A percentile compares a stretch with the other conserved stretches of the same genome.
phyloP scores from a whole-genome alignment of 495 filamentous ascomycete species.

The Pyrenula massariospora region DNA sequence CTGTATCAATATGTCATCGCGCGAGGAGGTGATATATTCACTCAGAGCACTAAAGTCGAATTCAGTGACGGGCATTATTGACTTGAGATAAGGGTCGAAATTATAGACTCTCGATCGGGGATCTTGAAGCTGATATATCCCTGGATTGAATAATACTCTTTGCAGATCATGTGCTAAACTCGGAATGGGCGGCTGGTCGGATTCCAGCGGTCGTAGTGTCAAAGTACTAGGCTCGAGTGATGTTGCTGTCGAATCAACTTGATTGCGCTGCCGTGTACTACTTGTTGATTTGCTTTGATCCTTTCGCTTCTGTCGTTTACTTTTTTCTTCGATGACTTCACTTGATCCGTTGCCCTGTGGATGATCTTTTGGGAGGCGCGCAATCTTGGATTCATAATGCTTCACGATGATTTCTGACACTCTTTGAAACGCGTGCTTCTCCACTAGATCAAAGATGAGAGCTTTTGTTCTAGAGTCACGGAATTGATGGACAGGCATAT shows the following conservation, averaged over 20 bases:
- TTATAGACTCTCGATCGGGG: slow-evolving; percentile 81
- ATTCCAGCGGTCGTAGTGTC: neutral
- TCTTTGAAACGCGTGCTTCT: neutral
- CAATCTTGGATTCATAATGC: too few species aligned
- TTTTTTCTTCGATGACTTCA: too few species aligned
- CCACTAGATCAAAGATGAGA: neutral
- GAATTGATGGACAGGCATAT: neutral
- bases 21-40: slow-evolving; percentile 79
- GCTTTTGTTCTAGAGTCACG: neutral
- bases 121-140: slow-evolving; percentile 85
- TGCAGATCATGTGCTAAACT: neutral
- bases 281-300: too few species aligned
- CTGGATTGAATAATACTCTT: slow-evolving; percentile 39
- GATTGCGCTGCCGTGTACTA: too few species aligned
- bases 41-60: slow-evolving; percentile 85
- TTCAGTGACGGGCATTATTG: slow-evolving; percentile 81
- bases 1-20: slow-evolving; percentile 53
- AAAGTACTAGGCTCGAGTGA: neutral
- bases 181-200: neutral
- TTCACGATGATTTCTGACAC: neutral
- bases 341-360: too few species aligned
- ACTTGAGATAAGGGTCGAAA: slow-evolving; percentile 86
- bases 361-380: too few species aligned
- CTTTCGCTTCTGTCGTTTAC: too few species aligned
- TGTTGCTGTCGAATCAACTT: neutral